A percentile compares a stretch with the other conserved stretches of the same genome.
phyloP scores from a whole-genome alignment of 1,284 basidiomycete genomes.

The Fomitopsis palustris region DNA sequence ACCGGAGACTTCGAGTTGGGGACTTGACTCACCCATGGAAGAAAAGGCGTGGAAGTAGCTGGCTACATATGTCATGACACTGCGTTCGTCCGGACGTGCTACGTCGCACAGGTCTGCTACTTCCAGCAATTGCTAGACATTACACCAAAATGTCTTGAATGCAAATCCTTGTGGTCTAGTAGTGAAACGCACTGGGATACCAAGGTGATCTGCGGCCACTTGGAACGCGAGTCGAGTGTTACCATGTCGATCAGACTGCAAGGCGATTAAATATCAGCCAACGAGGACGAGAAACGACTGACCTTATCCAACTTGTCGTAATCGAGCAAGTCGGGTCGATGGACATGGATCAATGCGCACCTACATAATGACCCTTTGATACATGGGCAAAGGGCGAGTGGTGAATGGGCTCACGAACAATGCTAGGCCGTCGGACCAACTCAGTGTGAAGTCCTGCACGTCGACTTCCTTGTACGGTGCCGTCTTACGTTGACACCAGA shows the following conservation, averaged over 20 bases:
- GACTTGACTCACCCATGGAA: conserved; percentile 72
- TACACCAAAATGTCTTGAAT: conserved; percentile 3
- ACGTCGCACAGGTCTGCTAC: conserved; percentile 96
- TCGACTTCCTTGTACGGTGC: conserved; percentile 88
- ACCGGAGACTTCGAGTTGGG: neutral
- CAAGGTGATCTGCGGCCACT: conserved; percentile 82
- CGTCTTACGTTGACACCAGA: conserved; percentile 99
- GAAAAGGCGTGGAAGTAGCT: conserved; percentile 99
- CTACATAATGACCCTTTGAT: conserved; percentile 37
- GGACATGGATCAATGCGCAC: conserved; percentile 95
- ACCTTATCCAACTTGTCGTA: conserved; percentile 84
- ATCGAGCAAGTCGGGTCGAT: conserved; percentile 92
- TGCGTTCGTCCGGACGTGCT: conserved; percentile 87
- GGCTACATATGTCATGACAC: conserved; percentile 94
- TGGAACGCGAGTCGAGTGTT: conserved; percentile 87
- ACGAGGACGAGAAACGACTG: conserved; percentile 1
- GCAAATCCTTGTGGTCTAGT: conserved; percentile 4
- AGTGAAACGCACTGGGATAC: conserved; percentile 71
- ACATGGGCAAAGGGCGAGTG: neutral
- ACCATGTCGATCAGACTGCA: conserved; percentile 66
- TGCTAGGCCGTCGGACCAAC: conserved; percentile 94
- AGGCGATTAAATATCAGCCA: neutral
- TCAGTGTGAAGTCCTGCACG: conserved; percentile 89
- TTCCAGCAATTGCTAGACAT: conserved; percentile 82
- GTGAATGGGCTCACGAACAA: conserved; percentile 54